A percentile compares a stretch with the other conserved stretches of the same genome.
phyloP scores from a whole-genome alignment of 768 basidiomycete species.

The Auricularia auricula-judae region DNA sequence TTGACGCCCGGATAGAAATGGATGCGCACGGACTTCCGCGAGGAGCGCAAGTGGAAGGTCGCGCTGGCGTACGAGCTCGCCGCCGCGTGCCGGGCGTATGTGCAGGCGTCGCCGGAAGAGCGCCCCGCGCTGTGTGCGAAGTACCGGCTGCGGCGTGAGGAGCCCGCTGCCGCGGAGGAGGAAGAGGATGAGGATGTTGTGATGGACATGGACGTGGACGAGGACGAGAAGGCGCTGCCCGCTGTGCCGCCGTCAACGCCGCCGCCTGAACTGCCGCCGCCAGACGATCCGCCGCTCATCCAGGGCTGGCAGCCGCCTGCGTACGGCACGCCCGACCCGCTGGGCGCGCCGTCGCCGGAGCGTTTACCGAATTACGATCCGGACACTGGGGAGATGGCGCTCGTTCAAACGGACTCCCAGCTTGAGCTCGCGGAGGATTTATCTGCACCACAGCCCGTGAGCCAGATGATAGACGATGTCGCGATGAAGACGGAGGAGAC shows the following conservation, averaged over 20 bases:
- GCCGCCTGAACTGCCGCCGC: background rate
- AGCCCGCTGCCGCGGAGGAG: conserved; percentile 18
- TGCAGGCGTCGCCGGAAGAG: conserved; percentile 56
- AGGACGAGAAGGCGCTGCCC: conserved; percentile 3
- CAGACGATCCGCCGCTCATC: background rate
- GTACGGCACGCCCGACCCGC: background rate
- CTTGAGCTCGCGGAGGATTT: background rate
- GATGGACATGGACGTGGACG: conserved; percentile 12
- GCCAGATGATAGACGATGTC: background rate
- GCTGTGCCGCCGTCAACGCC: background rate
- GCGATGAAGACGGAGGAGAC: background rate
- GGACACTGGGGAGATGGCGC: background rate
- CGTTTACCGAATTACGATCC: background rate
- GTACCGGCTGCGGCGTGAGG: conserved; percentile 37
- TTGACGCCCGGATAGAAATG: conserved; percentile 53
- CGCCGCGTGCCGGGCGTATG: conserved; percentile 79
- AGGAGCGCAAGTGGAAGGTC: conserved; percentile 89
- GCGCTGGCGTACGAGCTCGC: conserved; percentile 76
- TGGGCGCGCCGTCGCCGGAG: background rate
- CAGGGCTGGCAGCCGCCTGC: background rate
- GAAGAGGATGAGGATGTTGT: conserved; percentile 26
- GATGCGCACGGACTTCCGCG: conserved; percentile 92
- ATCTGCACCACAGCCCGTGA: background rate
- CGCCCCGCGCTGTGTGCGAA: conserved; percentile 44
- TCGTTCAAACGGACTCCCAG: background rate